Conservation (phyloP, 176 grass and related monocot species). For the Poa annua region DNA sequence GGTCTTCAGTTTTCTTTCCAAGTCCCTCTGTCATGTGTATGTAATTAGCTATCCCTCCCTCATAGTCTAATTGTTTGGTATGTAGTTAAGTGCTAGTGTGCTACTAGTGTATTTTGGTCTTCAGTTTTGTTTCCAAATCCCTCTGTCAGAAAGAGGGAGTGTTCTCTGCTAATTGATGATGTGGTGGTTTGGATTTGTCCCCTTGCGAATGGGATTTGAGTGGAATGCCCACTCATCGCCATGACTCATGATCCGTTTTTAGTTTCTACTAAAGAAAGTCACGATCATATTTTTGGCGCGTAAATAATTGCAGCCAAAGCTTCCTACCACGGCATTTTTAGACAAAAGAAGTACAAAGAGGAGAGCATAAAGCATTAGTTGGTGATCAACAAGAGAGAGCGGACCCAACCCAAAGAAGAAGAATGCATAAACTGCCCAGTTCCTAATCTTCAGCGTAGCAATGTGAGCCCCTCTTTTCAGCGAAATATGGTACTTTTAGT, state of each 20-base stretch:
- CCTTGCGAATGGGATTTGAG: conserved; percentile 40
- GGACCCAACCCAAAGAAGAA: background rate
- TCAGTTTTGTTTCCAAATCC: background rate
- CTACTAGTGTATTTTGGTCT: background rate
- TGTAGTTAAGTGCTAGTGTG: background rate
- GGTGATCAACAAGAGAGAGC: background rate
- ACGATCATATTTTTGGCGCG: background rate
- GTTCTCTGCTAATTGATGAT: background rate
- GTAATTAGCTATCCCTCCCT: background rate
- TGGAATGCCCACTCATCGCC: background rate
- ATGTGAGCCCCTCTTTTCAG: background rate
- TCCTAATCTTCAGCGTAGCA: background rate
- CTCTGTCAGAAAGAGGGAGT: background rate
- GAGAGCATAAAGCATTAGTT: background rate
- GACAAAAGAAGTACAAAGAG: background rate
- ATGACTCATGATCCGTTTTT: conserved; percentile 1
- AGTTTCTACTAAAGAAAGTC: too few relatives aligned
- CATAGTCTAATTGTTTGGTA: background rate
- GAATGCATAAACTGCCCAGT: background rate
- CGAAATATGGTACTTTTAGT: background rate
- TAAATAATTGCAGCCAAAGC: background rate
- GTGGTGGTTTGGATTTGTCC: conserved; percentile 32
- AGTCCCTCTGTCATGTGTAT: too few relatives aligned
- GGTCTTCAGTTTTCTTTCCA: background rate
- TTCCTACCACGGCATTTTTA: background rate